Evolutionary conservation across 352 stramenopile species (phyloP).

Genomic region (Globisporangium parvum): DNA sequence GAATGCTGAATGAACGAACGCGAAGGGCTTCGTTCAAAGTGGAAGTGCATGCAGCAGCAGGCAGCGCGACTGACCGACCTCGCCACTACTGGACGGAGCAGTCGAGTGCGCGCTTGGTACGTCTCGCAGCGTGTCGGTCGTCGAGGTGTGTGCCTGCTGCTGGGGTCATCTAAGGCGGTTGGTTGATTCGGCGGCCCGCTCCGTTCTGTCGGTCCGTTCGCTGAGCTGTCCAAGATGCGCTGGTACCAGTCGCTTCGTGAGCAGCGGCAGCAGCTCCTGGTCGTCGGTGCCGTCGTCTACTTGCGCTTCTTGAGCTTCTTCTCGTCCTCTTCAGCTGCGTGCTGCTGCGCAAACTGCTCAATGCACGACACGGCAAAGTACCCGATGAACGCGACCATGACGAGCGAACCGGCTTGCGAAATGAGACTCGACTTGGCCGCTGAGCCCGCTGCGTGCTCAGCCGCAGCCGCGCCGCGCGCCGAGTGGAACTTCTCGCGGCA

Average conservation of each 20-base stretch:
- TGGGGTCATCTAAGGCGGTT: not conserved
- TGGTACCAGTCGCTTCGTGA: too few relatives aligned
- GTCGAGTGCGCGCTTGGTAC: too few relatives aligned
- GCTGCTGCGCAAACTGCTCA: constrained; percentile 88
- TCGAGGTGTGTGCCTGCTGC: not conserved
- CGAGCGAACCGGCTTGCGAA: constrained; percentile 66
- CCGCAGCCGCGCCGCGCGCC: constrained; percentile 44
- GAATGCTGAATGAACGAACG: not conserved
- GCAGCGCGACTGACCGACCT: not conserved
- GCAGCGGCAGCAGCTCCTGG: too few relatives aligned
- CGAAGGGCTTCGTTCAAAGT: too few relatives aligned
- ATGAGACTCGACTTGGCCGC: constrained; percentile 57
- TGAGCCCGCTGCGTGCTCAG: constrained; percentile 42
- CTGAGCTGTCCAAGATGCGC: too few relatives aligned
- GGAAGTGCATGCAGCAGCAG: too few relatives aligned
- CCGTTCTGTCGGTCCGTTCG: not conserved
- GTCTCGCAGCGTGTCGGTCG: not conserved
- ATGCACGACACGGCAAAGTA: constrained; percentile 90
- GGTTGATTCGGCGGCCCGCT: not conserved
- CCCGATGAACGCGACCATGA: constrained; percentile 86
- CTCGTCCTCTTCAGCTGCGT: constrained; percentile 84
- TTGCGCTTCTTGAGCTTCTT: constrained; percentile 79
- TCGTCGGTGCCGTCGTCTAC: too few relatives aligned
- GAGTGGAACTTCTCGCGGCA: constrained; percentile 86
- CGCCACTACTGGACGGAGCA: not conserved